Evolutionary conservation across 805 yeast species (phyloP), one percentile per base, ranked within the genome.

Genomic region (Cyberlindnera lachancei): DNA sequence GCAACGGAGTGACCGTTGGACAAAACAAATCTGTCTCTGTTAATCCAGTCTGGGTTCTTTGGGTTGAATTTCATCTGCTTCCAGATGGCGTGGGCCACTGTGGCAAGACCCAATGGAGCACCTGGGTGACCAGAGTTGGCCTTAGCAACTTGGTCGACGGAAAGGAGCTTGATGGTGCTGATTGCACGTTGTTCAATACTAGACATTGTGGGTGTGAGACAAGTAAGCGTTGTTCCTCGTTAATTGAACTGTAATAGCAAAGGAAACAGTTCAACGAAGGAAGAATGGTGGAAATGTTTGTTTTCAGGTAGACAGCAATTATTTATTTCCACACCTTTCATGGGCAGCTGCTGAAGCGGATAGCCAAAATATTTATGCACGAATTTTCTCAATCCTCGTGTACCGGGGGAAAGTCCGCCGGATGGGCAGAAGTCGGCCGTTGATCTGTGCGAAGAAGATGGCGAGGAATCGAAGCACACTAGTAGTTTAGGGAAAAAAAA

Each of bases 51-150:
- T 44, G 96, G 90, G 73, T 84, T 79, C 66, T 79, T 73, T 52
- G 97, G 94, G 75, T 85, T 86, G 70, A 84, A 75, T 51, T 66
- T 79, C 81, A 88, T 70, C 55, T 74, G 74, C 60, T 76, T 71
- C 76, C 80, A 85, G 44, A 90, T 60, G 36, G 77, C 79, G 63
- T 90, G 96, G 42, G 96, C 95, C 40, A 88, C 79, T 28, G 96
- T 95, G 13, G 98, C 96, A 64, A 90, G 68, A 44, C 97, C 97
- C 75, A 90, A 77, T 53, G 97, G 97, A 33, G 98, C 97, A 68
- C 98, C 98, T 35, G 98, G 98, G 68, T 90, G 98, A 47, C 98
- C 98, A 40, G 95, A 81, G 65, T 90, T 82, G 52, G 96, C 90
- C 63, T 76, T 72, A 38, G 79, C 70, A 41, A 85, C 94, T 45